Conservation (phyloP, 345 rosid genomes). For the Limnanthes douglasii region DNA sequence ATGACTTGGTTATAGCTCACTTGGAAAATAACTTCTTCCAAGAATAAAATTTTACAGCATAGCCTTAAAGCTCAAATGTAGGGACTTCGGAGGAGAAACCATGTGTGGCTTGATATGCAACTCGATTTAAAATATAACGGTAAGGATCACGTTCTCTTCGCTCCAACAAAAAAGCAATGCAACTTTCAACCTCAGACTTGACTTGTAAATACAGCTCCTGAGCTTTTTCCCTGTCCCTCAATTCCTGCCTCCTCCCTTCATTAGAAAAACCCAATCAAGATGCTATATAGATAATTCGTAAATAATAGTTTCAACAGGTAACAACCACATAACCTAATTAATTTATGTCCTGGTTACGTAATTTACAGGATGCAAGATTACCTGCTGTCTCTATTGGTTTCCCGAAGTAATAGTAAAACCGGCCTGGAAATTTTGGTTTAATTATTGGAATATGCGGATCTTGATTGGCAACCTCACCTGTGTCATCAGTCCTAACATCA, state of each 20-base stretch:
- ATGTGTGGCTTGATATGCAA: constrained; percentile 28
- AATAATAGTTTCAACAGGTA: too few relatives aligned
- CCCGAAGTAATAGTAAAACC: constrained; percentile 37
- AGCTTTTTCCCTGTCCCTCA: constrained; percentile 34
- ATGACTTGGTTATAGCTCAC: too few relatives aligned
- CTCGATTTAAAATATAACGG: constrained; percentile 33
- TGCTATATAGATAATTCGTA: too few relatives aligned
- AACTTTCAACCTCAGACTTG: constrained; percentile 47
- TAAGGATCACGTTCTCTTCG: constrained; percentile 61
- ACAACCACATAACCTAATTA: too few relatives aligned
- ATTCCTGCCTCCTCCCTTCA: constrained; percentile 30
- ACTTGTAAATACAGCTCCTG: constrained; percentile 46
- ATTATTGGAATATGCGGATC: constrained; percentile 21
- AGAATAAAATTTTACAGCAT: too few relatives aligned
- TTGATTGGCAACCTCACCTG: constrained; percentile 35
- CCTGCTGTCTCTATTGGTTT: constrained; percentile 50
- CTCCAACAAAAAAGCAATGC: constrained; percentile 34
- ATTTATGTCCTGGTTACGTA: too few relatives aligned
- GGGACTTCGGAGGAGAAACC: constrained; percentile 41
- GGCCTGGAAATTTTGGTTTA: constrained; percentile 42
- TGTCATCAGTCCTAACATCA: constrained; percentile 17
- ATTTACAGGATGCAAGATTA: too few relatives aligned
- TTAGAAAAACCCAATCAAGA: not conserved
- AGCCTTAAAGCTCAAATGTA: constrained; percentile 45
- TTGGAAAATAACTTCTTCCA: too few relatives aligned